Evolutionary conservation across 2,329 filamentous ascomycete genomes (phyloP).

Genomic region (Verticillium zaregamsianum): DNA sequence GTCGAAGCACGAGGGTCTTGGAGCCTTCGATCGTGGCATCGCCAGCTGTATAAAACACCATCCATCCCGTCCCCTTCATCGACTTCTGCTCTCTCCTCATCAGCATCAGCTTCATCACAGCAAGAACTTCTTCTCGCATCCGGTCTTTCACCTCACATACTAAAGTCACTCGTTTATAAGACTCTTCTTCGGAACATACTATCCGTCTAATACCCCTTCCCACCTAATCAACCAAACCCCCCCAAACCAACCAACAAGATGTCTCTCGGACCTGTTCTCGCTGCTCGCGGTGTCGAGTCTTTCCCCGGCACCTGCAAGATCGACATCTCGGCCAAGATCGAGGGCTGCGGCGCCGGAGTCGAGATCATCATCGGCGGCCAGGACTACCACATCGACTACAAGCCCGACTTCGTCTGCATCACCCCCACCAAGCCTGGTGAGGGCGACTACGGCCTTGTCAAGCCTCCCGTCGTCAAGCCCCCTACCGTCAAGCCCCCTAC

Average conservation of each 20-base stretch:
- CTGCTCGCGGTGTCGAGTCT: background rate
- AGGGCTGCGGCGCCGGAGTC: background rate
- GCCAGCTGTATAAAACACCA: background rate
- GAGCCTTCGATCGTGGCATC: background rate
- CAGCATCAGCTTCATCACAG: background rate
- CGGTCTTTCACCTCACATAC: constrained; percentile 1
- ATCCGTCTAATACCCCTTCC: background rate
- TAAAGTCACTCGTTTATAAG: background rate
- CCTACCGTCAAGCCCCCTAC: background rate
- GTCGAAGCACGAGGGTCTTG: background rate
- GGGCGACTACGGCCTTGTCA: background rate
- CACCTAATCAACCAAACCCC: background rate
- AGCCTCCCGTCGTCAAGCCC: background rate
- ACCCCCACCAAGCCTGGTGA: background rate
- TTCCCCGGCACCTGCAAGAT: constrained; percentile 2
- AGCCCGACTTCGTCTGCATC: constrained; percentile 1
- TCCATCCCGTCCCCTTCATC: background rate
- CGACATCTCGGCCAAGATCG: constrained; percentile 2
- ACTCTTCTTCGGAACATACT: constrained; percentile 1
- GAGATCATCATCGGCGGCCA: background rate
- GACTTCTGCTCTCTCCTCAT: background rate
- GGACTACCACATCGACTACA: background rate
- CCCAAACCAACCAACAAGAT: background rate
- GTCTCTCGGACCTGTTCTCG: constrained; percentile 2
- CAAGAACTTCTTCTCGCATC: constrained; percentile 1